A percentile compares a stretch with the other conserved stretches of the same genome.
Conservation (phyloP, 768 basidiomycete species). For the Scleroderma bovista region DNA sequence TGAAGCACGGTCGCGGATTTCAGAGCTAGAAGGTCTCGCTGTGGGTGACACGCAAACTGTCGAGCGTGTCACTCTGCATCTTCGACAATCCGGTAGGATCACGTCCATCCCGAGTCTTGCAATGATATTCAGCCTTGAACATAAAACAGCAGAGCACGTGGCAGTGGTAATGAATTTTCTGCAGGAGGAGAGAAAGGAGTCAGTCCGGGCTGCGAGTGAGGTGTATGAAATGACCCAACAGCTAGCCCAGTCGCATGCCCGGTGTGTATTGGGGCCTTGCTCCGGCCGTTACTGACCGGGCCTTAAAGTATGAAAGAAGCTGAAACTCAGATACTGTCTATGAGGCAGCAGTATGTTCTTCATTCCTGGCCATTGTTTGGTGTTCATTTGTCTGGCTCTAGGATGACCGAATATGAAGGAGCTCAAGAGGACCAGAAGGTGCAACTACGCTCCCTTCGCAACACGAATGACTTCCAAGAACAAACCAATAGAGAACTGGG, state of each 20-base stretch:
- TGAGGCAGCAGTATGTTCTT: slow-evolving; percentile 28
- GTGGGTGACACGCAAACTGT: slow-evolving; percentile 17
- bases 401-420: slow-evolving; percentile 19
- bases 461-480: slow-evolving; percentile 28
- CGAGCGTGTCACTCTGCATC: slow-evolving; percentile 15
- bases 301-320: slow-evolving; percentile 21
- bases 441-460: slow-evolving; percentile 26
- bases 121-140: slow-evolving; percentile 10
- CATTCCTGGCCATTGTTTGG: slow-evolving; percentile 10
- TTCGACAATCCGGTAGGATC: slow-evolving; percentile 22
- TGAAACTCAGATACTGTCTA: slow-evolving; percentile 19
- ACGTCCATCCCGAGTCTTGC: not conserved
- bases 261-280: slow-evolving; percentile 8
- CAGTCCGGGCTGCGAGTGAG: slow-evolving; percentile 15
- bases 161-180: slow-evolving; percentile 18
- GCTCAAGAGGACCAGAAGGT: slow-evolving; percentile 17
- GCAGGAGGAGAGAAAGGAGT: slow-evolving; percentile 26
- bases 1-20: slow-evolving; percentile 35
- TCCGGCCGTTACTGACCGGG: slow-evolving; percentile 8
- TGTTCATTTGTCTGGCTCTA: slow-evolving; percentile 15
- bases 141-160: slow-evolving; percentile 16
- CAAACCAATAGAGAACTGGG: slow-evolving; percentile 21
- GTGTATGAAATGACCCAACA: slow-evolving; percentile 25
- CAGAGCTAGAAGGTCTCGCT: slow-evolving; percentile 31
- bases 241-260: slow-evolving; percentile 14